Base-by-base conservation (phyloP, 164 flowering plant genomes). In the Vitis rupestris region DNA sequence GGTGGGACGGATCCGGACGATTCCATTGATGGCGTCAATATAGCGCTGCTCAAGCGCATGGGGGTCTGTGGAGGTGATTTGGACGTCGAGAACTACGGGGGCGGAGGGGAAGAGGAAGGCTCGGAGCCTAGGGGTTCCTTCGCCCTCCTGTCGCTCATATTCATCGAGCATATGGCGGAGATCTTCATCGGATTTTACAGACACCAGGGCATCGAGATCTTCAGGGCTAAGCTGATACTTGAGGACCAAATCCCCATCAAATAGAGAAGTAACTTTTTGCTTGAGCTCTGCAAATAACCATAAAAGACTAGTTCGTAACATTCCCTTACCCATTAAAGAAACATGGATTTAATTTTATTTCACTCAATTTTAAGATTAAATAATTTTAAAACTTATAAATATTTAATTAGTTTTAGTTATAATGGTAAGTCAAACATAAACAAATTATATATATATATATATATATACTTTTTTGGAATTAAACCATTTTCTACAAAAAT, bases 101-200 rank as follows among this genome's bases (percentile, higher is more conserved):
- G 64, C 78, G 14, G 85, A 58, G 5, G 98, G 91, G 83, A 91
- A 91, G 52, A 93, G 67, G 78, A 88, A 95, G 37, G 96, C 76
- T 8, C 97, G 82, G 5, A 90, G 84, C 68, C 65, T 83, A 3
- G 89, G 82, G 4, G 72, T 50, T 19, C 86, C 87, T 53, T 65
- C 66, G 8, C 44, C 63, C 56, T 75, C 82, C 9, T 76, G 86
- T 10, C 92, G 90, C 48, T 87, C 82, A 23, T 82, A 80, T 70
- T 93, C 97, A 3, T 88, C 88, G 1, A 91, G 51, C 98, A 96
- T 90, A 76, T 91, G 86, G 66, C 81, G 83, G 15, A 96, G 76
- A 73, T 96, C 99, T 51, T 90, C 97, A 12, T 96, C 92, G 2
- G 83, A 70, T 67, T 71, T 82, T n/a, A 96, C 97, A 0, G 97